Percentiles rank a stretch among this genome's conserved stretches.
These are phyloP conservation scores for Ustilago cynodontis DNA, from an alignment of 1,284 basidiomycete genomes.

Conservation along the genomic window DNA sequence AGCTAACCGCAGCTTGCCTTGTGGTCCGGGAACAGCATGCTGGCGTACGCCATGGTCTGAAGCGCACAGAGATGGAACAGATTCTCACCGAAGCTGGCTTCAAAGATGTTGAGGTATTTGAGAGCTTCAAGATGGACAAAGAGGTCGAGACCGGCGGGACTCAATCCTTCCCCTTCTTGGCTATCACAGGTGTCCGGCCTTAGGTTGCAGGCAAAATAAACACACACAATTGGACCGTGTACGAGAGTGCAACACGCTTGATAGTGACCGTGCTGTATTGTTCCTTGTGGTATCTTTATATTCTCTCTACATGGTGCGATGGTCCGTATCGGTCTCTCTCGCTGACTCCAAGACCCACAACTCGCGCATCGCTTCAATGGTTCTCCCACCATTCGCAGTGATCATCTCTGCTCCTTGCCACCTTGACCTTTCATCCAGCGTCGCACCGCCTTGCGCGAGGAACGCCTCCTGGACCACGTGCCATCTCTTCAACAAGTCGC, in stretches of 20 bases:
- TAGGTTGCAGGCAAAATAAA: not conserved
- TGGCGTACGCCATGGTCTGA: conserved; percentile 49
- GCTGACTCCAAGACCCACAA: conserved; percentile 29
- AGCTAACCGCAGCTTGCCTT: not conserved
- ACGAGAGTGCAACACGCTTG: no score
- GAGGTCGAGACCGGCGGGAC: conserved; percentile 17
- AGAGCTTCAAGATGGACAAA: conserved; percentile 47
- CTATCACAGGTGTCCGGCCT: conserved; percentile 38
- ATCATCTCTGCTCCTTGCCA: conserved; percentile 26
- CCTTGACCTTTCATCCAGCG: conserved; percentile 2
- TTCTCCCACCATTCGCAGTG: conserved; percentile 11
- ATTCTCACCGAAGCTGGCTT: conserved; percentile 40
- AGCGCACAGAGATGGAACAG: conserved; percentile 32
- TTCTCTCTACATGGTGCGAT: not conserved
- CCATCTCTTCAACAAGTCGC: conserved; percentile 29
- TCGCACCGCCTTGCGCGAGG: not conserved
- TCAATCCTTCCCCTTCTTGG: conserved; percentile 43
- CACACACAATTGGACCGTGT: no score
- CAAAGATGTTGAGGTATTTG: conserved; percentile 41
- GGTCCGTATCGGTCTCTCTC: not conserved
- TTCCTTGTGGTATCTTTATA: no score
- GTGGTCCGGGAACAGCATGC: conserved; percentile 17
- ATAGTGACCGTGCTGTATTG: not conserved
- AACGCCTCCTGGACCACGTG: conserved; percentile 15
- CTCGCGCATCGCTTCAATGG: conserved; percentile 32